Conservation (phyloP, 2,329 filamentous ascomycete species). For the Pleurostoma richardsiae region DNA sequence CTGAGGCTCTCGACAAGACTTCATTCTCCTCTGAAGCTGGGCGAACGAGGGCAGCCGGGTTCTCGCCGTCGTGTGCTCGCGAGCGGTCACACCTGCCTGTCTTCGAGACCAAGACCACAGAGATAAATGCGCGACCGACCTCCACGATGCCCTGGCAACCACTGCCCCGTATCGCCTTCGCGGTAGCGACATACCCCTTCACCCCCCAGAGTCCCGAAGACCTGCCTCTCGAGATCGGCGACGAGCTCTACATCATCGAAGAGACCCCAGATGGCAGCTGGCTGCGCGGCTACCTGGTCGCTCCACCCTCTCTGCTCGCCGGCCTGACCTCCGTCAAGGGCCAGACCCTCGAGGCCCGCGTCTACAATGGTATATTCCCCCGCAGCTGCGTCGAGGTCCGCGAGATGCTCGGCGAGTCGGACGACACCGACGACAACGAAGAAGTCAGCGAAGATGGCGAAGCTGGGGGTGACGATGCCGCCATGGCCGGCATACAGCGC, state of each 20-base stretch:
- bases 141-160: slow-evolving; percentile 89
- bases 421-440: slow-evolving; percentile 43
- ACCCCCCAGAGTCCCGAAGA: slow-evolving; percentile 81
- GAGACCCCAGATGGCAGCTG: slow-evolving; percentile 88
- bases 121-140: slow-evolving; percentile 9
- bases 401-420: slow-evolving; percentile 78
- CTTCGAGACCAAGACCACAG: too few relatives aligned
- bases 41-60: too few relatives aligned
- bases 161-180: slow-evolving; percentile 94
- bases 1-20: too few relatives aligned
- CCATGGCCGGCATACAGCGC: slow-evolving; percentile 15
- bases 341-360: slow-evolving; percentile 88
- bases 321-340: slow-evolving; percentile 88
- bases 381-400: slow-evolving; percentile 91
- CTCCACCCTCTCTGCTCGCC: slow-evolving; percentile 86
- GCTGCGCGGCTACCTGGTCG: slow-evolving; percentile 93
- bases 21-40: too few relatives aligned
- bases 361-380: slow-evolving; percentile 98
- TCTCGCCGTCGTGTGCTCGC: too few relatives aligned
- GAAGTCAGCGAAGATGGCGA: slow-evolving; percentile 24
- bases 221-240: slow-evolving; percentile 92
- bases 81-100: too few relatives aligned
- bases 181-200: slow-evolving; percentile 93
- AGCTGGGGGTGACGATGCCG: slow-evolving; percentile 20
- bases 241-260: slow-evolving; percentile 98